phyloP scores from a whole-genome alignment of 225 moss, liverwort and hornwort species.

The Lunularia cruciata region DNA sequence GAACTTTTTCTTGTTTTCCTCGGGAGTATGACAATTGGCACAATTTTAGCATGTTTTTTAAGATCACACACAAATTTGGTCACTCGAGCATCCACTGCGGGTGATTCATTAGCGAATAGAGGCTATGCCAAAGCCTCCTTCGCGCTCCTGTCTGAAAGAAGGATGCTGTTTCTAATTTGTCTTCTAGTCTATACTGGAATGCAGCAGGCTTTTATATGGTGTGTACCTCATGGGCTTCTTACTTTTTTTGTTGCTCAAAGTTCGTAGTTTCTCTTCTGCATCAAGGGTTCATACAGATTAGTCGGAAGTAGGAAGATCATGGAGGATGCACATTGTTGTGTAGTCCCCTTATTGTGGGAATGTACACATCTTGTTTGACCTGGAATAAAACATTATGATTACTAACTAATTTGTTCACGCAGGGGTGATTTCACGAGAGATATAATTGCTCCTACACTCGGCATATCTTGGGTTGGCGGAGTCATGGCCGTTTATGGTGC shows the following conservation, averaged over 20 bases:
- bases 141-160: conserved; percentile 63
- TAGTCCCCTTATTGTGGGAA: too few species aligned
- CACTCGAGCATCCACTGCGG: conserved; percentile 27
- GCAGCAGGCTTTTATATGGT: conserved; percentile 98
- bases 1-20: conserved; percentile 66
- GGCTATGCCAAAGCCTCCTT: conserved; percentile 57
- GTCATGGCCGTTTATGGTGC: conserved; percentile 89
- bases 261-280: neutral
- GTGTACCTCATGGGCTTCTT: conserved; percentile 26
- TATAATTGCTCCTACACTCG: conserved; percentile 74
- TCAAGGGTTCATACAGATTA: neutral
- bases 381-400: neutral
- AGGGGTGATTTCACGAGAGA: conserved; percentile 96
- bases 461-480: conserved; percentile 96
- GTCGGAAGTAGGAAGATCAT: neutral
- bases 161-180: conserved; percentile 76
- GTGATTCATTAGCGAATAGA: conserved; percentile 24
- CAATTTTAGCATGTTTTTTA: conserved; percentile 56
- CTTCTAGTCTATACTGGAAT: conserved; percentile 78
- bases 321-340: neutral
- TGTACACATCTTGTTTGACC: neutral
- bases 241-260: neutral
- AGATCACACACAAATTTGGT: conserved; percentile 41
- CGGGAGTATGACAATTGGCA: conserved; percentile 76
- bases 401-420: conserved; percentile 13